Base-by-base conservation (phyloP, 208 protist species). In the Acanthamoeba castellanii region DNA sequence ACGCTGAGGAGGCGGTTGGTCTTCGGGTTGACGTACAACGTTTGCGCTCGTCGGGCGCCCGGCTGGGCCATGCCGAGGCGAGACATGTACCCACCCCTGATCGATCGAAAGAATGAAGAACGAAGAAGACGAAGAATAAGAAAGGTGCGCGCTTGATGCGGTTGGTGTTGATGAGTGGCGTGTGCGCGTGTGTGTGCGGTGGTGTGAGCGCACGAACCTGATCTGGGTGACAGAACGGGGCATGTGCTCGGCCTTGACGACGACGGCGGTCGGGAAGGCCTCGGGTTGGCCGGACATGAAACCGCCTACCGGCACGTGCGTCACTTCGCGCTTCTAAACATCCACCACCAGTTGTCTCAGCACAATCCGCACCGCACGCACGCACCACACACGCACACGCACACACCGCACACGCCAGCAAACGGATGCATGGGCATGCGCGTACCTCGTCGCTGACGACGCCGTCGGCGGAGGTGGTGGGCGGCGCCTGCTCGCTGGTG, bases 271-370 rank as follows among this genome's bases (percentile, higher is more conserved):
- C 25, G 76, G 76, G 76, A 84, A 84, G 47, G 76, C 76, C 76
- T 84, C 76, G 22, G 76, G 76, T 37, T 84, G 42, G 27, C 76
- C 76, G 16, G 76, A 84, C 76, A 84, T 84, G 76, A 84, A 84
- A 32, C 42, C 76, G n/a, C 76, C 76, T 8, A 84, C 76, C 8
- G 76, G 76, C 13, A 84, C 47, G 45, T 84, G 76, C 37, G 76
- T 84, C 76, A 84, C 76, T 37, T 84, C 76, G 47, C 76, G 76
- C 76, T 84, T 84, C 72, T 81, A 11, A 14, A 14, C 7, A 14
- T 4, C 47, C 7, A 52, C 47, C 4, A 11, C 11, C 7, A 52
- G 47, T n/a, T n/a, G n/a, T n/a, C n/a, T n/a, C n/a, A n/a, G n/a
- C n/a, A n/a, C n/a, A n/a, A n/a, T n/a, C n/a, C n/a, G n/a, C n/a